These are phyloP conservation scores for Hylodesmum podocarpum DNA, from an alignment of 306 rosid genomes.

Conservation along the genomic window DNA sequence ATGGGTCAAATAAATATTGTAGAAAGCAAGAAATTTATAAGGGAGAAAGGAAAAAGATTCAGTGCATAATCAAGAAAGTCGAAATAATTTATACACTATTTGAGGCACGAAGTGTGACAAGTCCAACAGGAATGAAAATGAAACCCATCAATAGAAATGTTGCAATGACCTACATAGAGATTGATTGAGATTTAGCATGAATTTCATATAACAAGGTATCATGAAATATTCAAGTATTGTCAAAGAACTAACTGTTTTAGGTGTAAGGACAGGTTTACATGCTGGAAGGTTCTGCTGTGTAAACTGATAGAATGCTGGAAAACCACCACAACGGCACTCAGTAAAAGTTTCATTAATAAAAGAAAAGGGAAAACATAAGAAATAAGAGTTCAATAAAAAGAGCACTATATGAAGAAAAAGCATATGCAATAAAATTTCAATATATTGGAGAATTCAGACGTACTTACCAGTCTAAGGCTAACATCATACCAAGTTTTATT, in stretches of 20 bases:
- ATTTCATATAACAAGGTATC: neutral
- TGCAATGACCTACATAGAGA: conserved; percentile 66
- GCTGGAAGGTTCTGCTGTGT: conserved; percentile 95
- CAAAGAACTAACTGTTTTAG: conserved; percentile 70
- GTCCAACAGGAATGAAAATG: conserved; percentile 80
- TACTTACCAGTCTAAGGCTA: conserved; percentile 1
- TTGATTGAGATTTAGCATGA: conserved; percentile 27
- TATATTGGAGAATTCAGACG: conserved; percentile 4
- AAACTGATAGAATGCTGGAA: conserved; percentile 70
- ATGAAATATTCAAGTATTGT: conserved; percentile 28
- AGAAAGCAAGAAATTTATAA: conserved; percentile 25
- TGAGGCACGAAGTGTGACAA: conserved; percentile 69
- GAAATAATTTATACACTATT: conserved; percentile 52
- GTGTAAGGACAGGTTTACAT: conserved; percentile 92
- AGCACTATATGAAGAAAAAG: conserved; percentile 23
- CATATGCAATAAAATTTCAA: neutral
- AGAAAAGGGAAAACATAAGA: neutral
- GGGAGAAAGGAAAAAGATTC: conserved; percentile 12
- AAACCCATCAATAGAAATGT: conserved; percentile 66
- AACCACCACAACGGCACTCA: conserved; percentile 36
- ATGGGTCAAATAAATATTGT: conserved; percentile 26
- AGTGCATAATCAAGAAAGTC: conserved; percentile 21
- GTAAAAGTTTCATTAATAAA: conserved; percentile 9
- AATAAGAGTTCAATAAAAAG: neutral
- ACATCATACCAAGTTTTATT: conserved; percentile 1